Conservation (phyloP, 2,329 filamentous ascomycete genomes). For the Aaosphaeria arxii region DNA sequence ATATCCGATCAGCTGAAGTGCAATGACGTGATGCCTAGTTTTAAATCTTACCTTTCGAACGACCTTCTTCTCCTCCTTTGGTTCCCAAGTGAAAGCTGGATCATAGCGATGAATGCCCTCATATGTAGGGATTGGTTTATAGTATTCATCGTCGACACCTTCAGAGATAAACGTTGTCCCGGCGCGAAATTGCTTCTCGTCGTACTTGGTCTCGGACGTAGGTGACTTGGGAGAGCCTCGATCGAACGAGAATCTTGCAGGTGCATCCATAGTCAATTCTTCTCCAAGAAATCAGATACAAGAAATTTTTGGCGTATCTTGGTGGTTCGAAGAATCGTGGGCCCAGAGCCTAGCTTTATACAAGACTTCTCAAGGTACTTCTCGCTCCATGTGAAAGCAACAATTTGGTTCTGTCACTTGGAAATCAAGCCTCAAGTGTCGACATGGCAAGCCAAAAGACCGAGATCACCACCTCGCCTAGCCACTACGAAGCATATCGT, state of each 20-base stretch:
- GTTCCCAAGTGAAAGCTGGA: conserved; percentile 55
- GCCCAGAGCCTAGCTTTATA: background rate
- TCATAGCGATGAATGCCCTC: conserved; percentile 61
- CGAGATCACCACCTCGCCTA: background rate
- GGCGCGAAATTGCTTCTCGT: background rate
- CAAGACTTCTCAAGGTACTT: background rate
- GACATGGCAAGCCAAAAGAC: background rate
- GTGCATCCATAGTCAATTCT: background rate
- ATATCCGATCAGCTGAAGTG: background rate
- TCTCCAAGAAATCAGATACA: background rate
- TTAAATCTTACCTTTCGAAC: conserved; percentile 48
- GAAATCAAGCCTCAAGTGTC: background rate
- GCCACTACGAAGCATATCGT: background rate
- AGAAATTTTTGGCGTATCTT: background rate
- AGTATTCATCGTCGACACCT: conserved; percentile 25
- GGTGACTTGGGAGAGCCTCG: background rate
- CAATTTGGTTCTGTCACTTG: background rate
- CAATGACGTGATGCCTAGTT: background rate
- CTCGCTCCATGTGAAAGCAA: background rate
- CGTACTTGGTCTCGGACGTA: background rate
- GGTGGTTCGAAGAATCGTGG: background rate
- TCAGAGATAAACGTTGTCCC: background rate
- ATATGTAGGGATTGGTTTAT: conserved; percentile 54
- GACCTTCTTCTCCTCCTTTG: conserved; percentile 55
- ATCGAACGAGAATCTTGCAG: background rate